Base-by-base conservation (phyloP, 345 rosid species). In the Eucalyptus cloeziana region DNA sequence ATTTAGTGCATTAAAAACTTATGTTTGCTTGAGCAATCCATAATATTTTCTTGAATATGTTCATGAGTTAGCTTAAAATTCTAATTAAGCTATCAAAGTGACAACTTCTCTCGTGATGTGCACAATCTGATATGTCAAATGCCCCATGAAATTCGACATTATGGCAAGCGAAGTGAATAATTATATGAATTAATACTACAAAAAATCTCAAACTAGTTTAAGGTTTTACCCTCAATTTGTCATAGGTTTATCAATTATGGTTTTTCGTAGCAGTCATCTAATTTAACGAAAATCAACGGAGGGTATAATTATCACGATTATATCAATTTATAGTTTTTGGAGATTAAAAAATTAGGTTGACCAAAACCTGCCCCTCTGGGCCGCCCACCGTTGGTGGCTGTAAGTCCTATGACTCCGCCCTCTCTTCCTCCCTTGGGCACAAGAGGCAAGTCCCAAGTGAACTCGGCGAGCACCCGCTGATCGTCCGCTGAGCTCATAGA, bases 401-500 rank as follows among this genome's bases (percentile, higher is more conserved):
- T 96, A 96, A 97, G 91, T 95, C 98, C 8, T 91, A 93, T 13
- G 92, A 91, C 31, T 76, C 91, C 49, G 58, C 81, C 50, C 89
- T 86, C 21, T 91, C 95, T 25, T 86, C 44, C 45, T 91, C 93
- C 1, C 93, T 96, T 25, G 88, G 49, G 89, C 93, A 93, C 90
- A 97, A 97, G 94, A 93, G 93, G 83, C 49, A 89, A 24, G 91
- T 93, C 5, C 88, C 93, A 2, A 90, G 92, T 54, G 86, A 79
- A 27, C 89, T 95, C 86, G 94, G 95, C 2, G 86, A 33, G 50
- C 92, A 4, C 7, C n/a, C 93, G 92, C 8, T 52, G 64, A 92
- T 95, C 56, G 89, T 96, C 67, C 69, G 90, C 13, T 96, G 71
- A n/a, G 93, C 90, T 92, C 87, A 67, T 96, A 97, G 12, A 94